phyloP scores from a whole-genome alignment of 495 filamentous ascomycete genomes.

The Sordaria brevicollis region DNA sequence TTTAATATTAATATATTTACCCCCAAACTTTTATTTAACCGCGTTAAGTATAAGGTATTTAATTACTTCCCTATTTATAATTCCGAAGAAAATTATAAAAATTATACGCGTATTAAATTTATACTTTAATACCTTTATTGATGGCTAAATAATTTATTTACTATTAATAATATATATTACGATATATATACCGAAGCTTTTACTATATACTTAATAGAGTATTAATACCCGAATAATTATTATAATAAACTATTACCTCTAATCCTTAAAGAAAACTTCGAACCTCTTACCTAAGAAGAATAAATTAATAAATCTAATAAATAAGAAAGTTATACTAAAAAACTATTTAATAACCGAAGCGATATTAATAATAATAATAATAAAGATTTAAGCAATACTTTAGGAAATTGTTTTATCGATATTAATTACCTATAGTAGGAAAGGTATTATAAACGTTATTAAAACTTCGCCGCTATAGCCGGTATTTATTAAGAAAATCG shows the following conservation, averaged over 20 bases:
- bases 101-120: background rate
- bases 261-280: background rate
- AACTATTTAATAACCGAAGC: background rate
- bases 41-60: background rate
- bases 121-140: background rate
- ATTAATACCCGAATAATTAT: background rate
- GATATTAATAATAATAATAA: too few relatives aligned
- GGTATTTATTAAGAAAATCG: too few relatives aligned
- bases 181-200: background rate
- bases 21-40: background rate
- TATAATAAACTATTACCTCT: background rate
- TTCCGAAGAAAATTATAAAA: accelerated
- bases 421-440: too few relatives aligned
- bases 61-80: background rate
- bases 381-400: too few relatives aligned
- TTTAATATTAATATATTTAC: background rate
- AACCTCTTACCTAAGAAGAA: background rate
- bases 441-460: too few relatives aligned
- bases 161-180: background rate
- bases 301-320: background rate
- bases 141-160: background rate
- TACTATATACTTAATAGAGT: background rate
- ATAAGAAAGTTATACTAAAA: background rate
- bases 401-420: too few relatives aligned
- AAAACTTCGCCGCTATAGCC: too few relatives aligned